These are phyloP conservation scores for Linnemannia zychae DNA, from an alignment of 192 early-diverging fungal genomes.

Conservation along the genomic window DNA sequence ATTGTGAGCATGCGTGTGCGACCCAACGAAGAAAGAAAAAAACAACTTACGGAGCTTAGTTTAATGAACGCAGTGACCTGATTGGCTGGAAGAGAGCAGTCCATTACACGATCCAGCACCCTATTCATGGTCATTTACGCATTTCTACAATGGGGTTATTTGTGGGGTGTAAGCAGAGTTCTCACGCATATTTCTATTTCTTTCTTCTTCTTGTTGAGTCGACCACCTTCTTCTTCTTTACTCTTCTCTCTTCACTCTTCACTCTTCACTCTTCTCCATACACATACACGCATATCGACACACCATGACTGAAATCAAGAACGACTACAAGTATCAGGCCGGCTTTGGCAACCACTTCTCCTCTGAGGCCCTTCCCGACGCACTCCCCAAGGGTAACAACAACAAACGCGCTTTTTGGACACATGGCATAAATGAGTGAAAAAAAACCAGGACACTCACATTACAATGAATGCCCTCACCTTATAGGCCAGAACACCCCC, in stretches of 20 bases:
- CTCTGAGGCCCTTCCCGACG: conserved; percentile 83
- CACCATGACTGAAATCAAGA: conserved; percentile 42
- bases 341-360: conserved; percentile 94
- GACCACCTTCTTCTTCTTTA: not conserved
- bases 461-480: not conserved
- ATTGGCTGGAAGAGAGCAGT: not conserved
- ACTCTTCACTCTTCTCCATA: not conserved
- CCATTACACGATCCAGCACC: not conserved
- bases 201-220: not conserved
- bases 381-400: conserved; percentile 82
- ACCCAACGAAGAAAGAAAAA: not conserved
- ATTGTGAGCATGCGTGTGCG: not conserved
- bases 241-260: not conserved
- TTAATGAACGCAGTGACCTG: not conserved
- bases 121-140: not conserved
- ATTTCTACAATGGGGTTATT: not conserved
- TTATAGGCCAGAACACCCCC: conserved; percentile 88
- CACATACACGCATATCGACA: not conserved
- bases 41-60: conserved; percentile 7
- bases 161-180: not conserved
- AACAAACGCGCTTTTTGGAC: not conserved
- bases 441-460: not conserved
- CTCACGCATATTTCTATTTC: not conserved
- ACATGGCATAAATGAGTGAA: not conserved
- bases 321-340: conserved; percentile 72